Conservation (phyloP, 345 rosid species). For the Anacardium occidentale region DNA sequence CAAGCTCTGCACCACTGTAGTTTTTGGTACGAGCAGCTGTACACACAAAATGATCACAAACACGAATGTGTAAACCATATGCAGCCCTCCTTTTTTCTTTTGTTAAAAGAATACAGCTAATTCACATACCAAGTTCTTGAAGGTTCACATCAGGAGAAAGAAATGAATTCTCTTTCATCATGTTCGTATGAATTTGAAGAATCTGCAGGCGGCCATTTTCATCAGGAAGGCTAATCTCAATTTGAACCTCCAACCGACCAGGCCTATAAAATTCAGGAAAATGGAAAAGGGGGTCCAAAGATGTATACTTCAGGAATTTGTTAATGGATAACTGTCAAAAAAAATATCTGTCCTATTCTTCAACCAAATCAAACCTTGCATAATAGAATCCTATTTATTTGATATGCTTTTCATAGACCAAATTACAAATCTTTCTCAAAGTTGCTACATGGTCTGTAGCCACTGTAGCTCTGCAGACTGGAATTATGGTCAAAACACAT, state of each 20-base stretch:
- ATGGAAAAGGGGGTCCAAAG: conserved; percentile 4
- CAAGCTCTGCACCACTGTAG: conserved; percentile 98
- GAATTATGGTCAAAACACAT: neutral
- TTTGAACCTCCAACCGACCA: conserved; percentile 97
- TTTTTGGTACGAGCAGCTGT: conserved; percentile 98
- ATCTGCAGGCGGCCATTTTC: conserved; percentile 96
- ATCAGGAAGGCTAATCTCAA: conserved; percentile 99
- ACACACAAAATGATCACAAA: conserved; percentile 20
- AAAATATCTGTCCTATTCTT: neutral
- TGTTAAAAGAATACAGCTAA: neutral
- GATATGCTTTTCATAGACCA: neutral
- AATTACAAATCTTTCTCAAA: neutral
- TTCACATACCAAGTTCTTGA: conserved; percentile 74
- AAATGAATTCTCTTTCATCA: conserved; percentile 97
- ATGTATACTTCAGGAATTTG: neutral
- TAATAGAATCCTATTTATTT: neutral
- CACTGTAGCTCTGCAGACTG: neutral
- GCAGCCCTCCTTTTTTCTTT: too few relatives aligned
- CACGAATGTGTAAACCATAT: conserved; percentile 1
- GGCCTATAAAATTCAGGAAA: conserved; percentile 52
- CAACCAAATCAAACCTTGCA: neutral
- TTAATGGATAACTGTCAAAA: neutral
- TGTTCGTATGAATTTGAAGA: conserved; percentile 95
- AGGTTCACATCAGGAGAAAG: conserved; percentile 83
- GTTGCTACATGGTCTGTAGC: neutral